Percentiles rank a stretch among this genome's conserved stretches.
Evolutionary conservation across 2,329 filamentous ascomycete genomes (phyloP).

Genomic region (Pseudocercospora macadamiae): DNA sequence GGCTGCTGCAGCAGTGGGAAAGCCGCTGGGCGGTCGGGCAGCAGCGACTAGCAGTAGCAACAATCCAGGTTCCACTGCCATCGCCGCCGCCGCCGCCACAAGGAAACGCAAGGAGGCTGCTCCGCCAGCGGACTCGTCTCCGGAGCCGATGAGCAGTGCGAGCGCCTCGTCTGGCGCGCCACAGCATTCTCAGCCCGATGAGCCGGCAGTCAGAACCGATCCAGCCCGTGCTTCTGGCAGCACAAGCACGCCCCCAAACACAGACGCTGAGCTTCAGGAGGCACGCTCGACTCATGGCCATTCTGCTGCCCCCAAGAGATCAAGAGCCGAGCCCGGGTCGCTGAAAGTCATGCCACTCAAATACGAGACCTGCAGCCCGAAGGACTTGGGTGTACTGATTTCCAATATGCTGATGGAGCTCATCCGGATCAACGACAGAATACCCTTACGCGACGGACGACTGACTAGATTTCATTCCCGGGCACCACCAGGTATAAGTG

Average conservation of each 20-base stretch:
- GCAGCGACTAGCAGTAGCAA: slow-evolving; percentile 9
- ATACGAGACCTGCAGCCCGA: slow-evolving; percentile 81
- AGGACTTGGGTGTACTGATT: slow-evolving; percentile 88
- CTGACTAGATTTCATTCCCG: slow-evolving; percentile 89
- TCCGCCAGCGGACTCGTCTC: slow-evolving; percentile 22
- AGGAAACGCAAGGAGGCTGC: slow-evolving; percentile 35
- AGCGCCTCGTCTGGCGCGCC: slow-evolving; percentile 25
- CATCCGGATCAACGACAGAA: slow-evolving; percentile 86
- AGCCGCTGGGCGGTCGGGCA: slow-evolving; percentile 18
- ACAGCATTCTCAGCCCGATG: slow-evolving; percentile 17
- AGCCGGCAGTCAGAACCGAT: slow-evolving; percentile 14
- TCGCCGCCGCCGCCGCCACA: background rate
- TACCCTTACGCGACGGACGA: slow-evolving; percentile 81
- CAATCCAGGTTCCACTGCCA: background rate
- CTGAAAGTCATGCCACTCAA: slow-evolving; percentile 66
- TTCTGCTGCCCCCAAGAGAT: slow-evolving; percentile 48
- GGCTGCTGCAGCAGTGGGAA: slow-evolving; percentile 25
- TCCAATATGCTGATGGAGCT: slow-evolving; percentile 95
- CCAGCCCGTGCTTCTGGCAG: slow-evolving; percentile 15
- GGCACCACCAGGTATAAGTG: slow-evolving; percentile 86
- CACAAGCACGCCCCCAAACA: slow-evolving; percentile 11
- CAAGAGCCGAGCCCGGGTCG: slow-evolving; percentile 48
- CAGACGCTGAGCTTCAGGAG: slow-evolving; percentile 28
- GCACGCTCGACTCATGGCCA: slow-evolving; percentile 37
- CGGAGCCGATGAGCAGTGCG: slow-evolving; percentile 25